A percentile compares a stretch with the other conserved stretches of the same genome.
Conservation (phyloP, 1,284 basidiomycete genomes). For the Cutaneotrichosporon dermatis region DNA sequence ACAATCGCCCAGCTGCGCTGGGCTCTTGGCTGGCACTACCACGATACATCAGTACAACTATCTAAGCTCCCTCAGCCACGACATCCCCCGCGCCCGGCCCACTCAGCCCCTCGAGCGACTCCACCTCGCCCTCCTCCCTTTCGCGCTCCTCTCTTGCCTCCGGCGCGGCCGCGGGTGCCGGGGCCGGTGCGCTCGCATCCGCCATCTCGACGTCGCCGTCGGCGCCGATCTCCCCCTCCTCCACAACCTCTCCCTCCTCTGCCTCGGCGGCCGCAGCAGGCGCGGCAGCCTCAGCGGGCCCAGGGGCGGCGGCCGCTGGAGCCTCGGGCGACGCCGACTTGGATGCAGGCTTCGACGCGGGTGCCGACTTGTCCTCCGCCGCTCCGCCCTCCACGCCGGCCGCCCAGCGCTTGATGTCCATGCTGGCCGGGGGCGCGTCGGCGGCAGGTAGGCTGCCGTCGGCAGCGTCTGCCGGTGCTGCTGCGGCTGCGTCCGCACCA, state of each 20-base stretch:
- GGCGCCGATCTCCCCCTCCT: background rate
- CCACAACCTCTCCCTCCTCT: no score
- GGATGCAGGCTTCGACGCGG: background rate
- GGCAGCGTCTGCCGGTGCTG: no score
- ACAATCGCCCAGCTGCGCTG: no score
- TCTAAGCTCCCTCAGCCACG: conserved; percentile 23
- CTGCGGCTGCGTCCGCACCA: background rate
- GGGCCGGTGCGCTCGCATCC: background rate
- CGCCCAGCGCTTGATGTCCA: conserved; percentile 21
- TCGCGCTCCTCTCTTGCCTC: background rate
- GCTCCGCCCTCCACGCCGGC: conserved; percentile 10
- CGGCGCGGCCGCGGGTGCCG: background rate
- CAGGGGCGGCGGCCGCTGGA: no score
- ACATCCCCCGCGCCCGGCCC: conserved; percentile 24
- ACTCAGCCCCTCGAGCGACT: background rate
- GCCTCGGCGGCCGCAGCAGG: no score
- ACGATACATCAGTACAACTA: no score
- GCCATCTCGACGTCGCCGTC: conserved; percentile 22
- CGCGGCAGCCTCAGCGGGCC: no score
- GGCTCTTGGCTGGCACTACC: no score
- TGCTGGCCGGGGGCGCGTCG: conserved; percentile 1
- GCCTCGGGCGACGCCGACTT: background rate
- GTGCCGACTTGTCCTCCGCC: background rate
- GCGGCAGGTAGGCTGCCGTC: background rate
- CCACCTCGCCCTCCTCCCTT: background rate